These are phyloP conservation scores for rapeseed (Brassica napus) DNA, from an alignment of 345 rosid genomes.

Conservation along the genomic window Da-Ae NC_063448.1:19394501-19395000, in stretches of 20 bases:
- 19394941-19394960: too few species aligned
- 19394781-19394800: too few species aligned
- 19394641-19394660: not conserved
- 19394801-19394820: too few species aligned
- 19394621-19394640: conserved; percentile 30
- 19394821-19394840: too few species aligned
- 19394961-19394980: too few species aligned
- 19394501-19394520: conserved; percentile 50
- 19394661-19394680: not conserved
- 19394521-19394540: conserved; percentile 18
- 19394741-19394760: not conserved
- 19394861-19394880: too few species aligned
- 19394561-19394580: conserved; percentile 14
- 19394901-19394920: too few species aligned
- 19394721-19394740: not conserved
- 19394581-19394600: conserved; percentile 27
- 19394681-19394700: not conserved
- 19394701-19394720: not conserved
- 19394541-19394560: not conserved
- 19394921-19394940: too few species aligned
- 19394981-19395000: too few species aligned
- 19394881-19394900: too few species aligned
- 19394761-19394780: conserved; percentile 8
- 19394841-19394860: too few species aligned
- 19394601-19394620: conserved; percentile 45